Percentiles rank a stretch among this genome's conserved stretches.
Evolutionary conservation across 2,329 filamentous ascomycete genomes (phyloP).

Genomic region (Fusarium albosuccineum): DNA sequence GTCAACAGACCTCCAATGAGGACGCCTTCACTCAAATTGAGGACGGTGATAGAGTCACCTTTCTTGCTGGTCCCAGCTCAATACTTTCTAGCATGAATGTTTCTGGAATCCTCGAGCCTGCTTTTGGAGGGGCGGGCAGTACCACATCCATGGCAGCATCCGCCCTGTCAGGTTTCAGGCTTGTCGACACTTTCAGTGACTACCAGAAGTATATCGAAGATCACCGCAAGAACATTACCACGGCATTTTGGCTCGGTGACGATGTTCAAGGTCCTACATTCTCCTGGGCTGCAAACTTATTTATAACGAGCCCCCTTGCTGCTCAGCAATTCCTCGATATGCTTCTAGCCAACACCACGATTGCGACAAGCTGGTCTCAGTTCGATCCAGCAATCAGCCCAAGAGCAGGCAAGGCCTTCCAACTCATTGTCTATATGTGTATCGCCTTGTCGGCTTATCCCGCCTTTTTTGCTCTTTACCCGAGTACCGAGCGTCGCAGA

Average conservation of each 20-base stretch:
- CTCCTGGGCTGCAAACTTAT: constrained; percentile 76
- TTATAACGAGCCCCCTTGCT: constrained; percentile 69
- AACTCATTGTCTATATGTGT: constrained; percentile 85
- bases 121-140: constrained; percentile 50
- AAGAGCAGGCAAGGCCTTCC: constrained; percentile 77
- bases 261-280: constrained; percentile 71
- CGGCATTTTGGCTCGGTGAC: constrained; percentile 82
- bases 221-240: constrained; percentile 76
- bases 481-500: constrained; percentile 83
- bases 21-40: constrained; percentile 56
- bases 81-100: constrained; percentile 52
- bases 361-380: constrained; percentile 77
- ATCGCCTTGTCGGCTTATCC: constrained; percentile 84
- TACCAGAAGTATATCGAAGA: constrained; percentile 76
- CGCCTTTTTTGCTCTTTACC: constrained; percentile 89
- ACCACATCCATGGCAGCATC: constrained; percentile 31
- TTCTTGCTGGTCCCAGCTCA: constrained; percentile 53
- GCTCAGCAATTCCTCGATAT: constrained; percentile 75
- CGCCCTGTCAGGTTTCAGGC: constrained; percentile 54
- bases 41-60: constrained; percentile 38
- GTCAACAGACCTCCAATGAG: constrained; percentile 52
- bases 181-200: constrained; percentile 73
- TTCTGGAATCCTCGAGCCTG: constrained; percentile 54
- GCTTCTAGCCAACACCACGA: constrained; percentile 75
- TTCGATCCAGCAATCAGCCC: constrained; percentile 83